Evolutionary conservation across 805 yeast species (phyloP), one percentile per base, ranked within the genome.

Genomic region (Tanozyma kutaoensis): DNA sequence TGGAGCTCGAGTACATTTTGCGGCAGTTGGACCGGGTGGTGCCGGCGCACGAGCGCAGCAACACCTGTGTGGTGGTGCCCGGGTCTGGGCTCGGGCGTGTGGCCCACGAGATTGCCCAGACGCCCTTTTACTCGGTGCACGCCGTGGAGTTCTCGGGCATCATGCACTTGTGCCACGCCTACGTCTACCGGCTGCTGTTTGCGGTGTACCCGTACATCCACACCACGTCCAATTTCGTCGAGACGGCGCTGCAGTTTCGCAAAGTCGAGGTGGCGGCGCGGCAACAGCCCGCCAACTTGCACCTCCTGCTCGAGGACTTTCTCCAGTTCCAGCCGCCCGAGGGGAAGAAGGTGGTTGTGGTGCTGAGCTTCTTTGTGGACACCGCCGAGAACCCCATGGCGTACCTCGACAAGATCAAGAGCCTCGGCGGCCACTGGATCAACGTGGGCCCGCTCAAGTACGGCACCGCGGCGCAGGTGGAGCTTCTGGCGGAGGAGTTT

Each of bases 361-460:
- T 75, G 3, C 64, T 80, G 1, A 77, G 76, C 4, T 88, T 78
- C 44, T 86, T 88, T 52, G 60, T 88, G 15, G 97, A 88, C 50
- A 88, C 97, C 0, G 96, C 96, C 0, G 93, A 82, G 40, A 81
- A 86, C 42, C 45, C 82, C 26, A 59, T 88, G 35, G 76, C 72
- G 22, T 86, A 86, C 48, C 49, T 88, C 29, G 77, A 76, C 28
- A 52, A 76, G 1, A 72, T 88, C 20, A 66, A 66, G 30, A 40
- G 47, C 8, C 40, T 76, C 20, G 32, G 48, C 11, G 76, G 81
- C 0, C 58, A 65, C 23, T 88, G 97, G 97, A 70, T 88, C 35
- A 88, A 91, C 45, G 62, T 74, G 10, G 98, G 98, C 0, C 98
- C 98, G 0, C 58, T 91, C 34, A 79, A 86, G 48, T 88, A 91